Evolutionary conservation across 805 yeast genomes (phyloP).

Genomic region (Saturnispora ahearnii): DNA sequence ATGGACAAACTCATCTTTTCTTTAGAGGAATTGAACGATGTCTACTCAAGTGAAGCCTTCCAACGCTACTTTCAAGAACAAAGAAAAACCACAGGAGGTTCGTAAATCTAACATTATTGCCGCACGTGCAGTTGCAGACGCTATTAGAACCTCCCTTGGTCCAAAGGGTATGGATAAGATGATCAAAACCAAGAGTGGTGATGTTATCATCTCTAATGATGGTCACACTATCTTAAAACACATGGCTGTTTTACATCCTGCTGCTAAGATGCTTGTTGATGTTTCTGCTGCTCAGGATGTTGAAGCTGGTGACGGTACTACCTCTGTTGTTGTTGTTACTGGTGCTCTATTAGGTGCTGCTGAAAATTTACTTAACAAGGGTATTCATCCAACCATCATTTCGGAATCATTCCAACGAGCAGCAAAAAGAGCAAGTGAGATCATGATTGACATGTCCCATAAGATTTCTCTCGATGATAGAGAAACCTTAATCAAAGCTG

Average conservation of each 20-base stretch:
- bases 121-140: constrained; percentile 92
- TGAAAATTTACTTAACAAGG: constrained; percentile 78
- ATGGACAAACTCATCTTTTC: background rate
- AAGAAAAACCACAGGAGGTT: constrained; percentile 92
- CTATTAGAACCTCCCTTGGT: constrained; percentile 89
- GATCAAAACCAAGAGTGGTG: constrained; percentile 90
- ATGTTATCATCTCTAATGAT: constrained; percentile 91
- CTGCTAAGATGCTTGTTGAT: constrained; percentile 94
- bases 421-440: constrained; percentile 71
- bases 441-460: constrained; percentile 76
- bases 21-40: constrained; percentile 2
- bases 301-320: constrained; percentile 99
- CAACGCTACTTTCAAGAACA: constrained; percentile 85
- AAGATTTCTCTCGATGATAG: constrained; percentile 72
- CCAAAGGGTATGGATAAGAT: constrained; percentile 99
- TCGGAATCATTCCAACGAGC: constrained; percentile 92
- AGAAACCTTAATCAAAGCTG: constrained; percentile 82
- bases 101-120: constrained; percentile 83
- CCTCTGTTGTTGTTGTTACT: constrained; percentile 90
- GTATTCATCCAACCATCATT: constrained; percentile 91
- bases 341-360: constrained; percentile 95
- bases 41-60: constrained; percentile 14
- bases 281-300: constrained; percentile 96
- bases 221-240: constrained; percentile 95
- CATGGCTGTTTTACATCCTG: constrained; percentile 98